These are phyloP conservation scores for Vitis riparia DNA, from an alignment of 164 flowering plant genomes.

Conservation along the genomic window DNA sequence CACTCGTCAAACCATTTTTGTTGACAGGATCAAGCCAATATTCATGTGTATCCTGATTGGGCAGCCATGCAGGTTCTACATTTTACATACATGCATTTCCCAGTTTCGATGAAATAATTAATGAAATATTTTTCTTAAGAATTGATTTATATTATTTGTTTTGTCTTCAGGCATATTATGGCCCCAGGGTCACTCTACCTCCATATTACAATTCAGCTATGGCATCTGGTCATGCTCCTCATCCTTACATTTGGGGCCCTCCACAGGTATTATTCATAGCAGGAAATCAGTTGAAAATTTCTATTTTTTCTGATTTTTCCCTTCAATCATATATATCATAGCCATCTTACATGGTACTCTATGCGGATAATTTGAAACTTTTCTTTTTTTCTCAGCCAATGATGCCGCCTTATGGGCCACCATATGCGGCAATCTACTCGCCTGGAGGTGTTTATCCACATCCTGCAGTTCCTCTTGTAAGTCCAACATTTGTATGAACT, in stretches of 20 bases:
- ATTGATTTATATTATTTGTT: neutral
- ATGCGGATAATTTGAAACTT: neutral
- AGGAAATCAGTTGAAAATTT: neutral
- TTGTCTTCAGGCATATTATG: conserved; percentile 62
- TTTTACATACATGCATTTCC: conserved; percentile 4
- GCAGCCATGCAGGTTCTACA: conserved; percentile 67
- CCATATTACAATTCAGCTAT: conserved; percentile 68
- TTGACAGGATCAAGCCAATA: conserved; percentile 60
- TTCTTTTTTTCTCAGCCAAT: conserved; percentile 49
- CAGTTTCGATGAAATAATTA: neutral
- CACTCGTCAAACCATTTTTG: conserved; percentile 17
- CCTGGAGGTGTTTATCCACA: conserved; percentile 90
- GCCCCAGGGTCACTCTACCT: conserved; percentile 59
- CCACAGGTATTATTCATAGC: conserved; percentile 61
- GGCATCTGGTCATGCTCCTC: conserved; percentile 80
- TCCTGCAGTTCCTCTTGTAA: conserved; percentile 78
- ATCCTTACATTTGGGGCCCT: conserved; percentile 88
- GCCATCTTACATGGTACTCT: too few species aligned
- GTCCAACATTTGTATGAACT: conserved; percentile 18
- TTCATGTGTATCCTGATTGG: conserved; percentile 78
- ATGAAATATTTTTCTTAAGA: neutral
- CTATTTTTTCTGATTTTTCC: neutral
- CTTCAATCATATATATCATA: too few species aligned
- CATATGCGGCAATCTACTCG: conserved; percentile 84
- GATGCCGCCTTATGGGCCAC: conserved; percentile 90